Base-by-base conservation (phyloP, 257 asterid genomes). In the Thymus quinquecostatus region DNA sequence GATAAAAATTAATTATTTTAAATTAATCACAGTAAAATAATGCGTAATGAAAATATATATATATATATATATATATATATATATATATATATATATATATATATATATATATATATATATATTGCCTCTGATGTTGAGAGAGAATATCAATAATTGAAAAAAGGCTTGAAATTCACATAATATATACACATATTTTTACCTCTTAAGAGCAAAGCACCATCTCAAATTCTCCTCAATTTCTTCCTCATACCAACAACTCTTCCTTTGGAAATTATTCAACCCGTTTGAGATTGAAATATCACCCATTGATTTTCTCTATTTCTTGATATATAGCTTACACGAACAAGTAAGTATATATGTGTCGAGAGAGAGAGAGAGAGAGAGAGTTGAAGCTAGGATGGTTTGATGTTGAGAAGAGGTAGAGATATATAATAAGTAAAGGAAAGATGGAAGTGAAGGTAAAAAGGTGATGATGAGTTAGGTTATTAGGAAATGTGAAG, bases 161-260 rank as follows among this genome's bases (percentile, higher is more conserved):
- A 33, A 40, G 8, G 12, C 21, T 32, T 61, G 49, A 36, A 32
- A 4, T 2, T 10, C 43, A 58, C 5, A 59, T 45, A 13, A 36
- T 1, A 8, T 8, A n/a, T 1, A 7, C 13, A 60, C 1, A 40
- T 29, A 38, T 38, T 38, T 38, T 55, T 84, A 92, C 98, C 98
- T 89, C 79, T 94, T 94, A 75, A 94, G 96, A 30, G 98, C 98
- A 76, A 94, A 94, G 67, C 96, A 91, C 98, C 98, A 94, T 70
- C 96, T 84, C 83, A 94, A 78, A 60, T 94, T 90, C 62, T 86
- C 96, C 73, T 94, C 98, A 74, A 94, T 91, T 77, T 94, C 98
- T 79, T 94, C 98, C 79, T 94, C 98, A 69, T 91, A 94, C 98
- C 98, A 94, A 72, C 98, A 92, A 73, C 97, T 87, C 87, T 92